These are phyloP conservation scores for Onygenales sp. DNA, from an alignment of 2,329 filamentous ascomycete genomes.

Conservation along the genomic window DNA sequence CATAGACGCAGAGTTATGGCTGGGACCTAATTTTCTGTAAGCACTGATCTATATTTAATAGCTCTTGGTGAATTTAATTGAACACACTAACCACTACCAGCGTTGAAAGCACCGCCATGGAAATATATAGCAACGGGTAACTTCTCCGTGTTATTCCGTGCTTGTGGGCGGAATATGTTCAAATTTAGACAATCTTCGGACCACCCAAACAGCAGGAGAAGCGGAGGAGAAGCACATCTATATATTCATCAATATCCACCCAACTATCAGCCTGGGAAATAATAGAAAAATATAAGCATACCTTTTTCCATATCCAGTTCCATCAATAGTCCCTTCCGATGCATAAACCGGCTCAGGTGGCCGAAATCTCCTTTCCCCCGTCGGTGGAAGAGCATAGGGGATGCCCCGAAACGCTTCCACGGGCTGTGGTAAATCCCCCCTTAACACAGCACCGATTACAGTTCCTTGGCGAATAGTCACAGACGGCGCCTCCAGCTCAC, in stretches of 20 bases:
- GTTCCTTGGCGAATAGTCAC: constrained; percentile 20
- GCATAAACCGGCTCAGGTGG: constrained; percentile 23
- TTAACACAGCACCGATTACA: constrained; percentile 19
- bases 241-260: not conserved
- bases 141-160: constrained; percentile 14
- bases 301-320: constrained; percentile 23
- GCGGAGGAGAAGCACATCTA: constrained; percentile 9
- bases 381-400: constrained; percentile 40
- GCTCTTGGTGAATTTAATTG: too few species aligned
- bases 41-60: not conserved
- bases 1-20: constrained; percentile 54
- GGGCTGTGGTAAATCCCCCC: constrained; percentile 15
- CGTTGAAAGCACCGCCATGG: constrained; percentile 32
- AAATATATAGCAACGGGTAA: constrained; percentile 34
- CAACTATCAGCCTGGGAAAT: too few species aligned
- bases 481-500: constrained; percentile 23
- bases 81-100: constrained; percentile 14
- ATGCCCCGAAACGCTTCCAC: constrained; percentile 39
- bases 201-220: constrained; percentile 24
- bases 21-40: constrained; percentile 16
- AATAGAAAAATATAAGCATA: not conserved
- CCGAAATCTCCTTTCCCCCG: constrained; percentile 38
- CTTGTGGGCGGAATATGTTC: constrained; percentile 30
- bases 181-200: constrained; percentile 36
- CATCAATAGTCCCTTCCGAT: constrained; percentile 24